These are phyloP conservation scores for Pichia kudriavzevii DNA, from an alignment of 1,139 yeast species.

Conservation along the genomic window DNA sequence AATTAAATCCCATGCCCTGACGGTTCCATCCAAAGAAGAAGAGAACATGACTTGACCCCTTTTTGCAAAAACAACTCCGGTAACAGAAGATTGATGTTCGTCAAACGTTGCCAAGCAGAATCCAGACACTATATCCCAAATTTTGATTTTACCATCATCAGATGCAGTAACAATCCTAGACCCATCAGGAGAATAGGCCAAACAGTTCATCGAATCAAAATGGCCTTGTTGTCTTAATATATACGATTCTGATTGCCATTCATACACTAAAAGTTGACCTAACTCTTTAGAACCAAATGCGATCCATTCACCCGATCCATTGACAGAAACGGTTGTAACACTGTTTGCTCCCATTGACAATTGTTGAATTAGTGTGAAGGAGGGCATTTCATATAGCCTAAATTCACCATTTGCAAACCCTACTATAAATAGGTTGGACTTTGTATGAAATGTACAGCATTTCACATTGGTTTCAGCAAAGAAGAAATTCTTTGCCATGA, in stretches of 20 bases:
- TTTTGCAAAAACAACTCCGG: constrained; percentile 79
- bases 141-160: constrained; percentile 93
- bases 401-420: constrained; percentile 91
- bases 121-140: constrained; percentile 93
- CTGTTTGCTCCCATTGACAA: constrained; percentile 89
- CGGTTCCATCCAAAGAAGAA: constrained; percentile 91
- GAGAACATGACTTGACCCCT: constrained; percentile 87
- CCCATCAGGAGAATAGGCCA: constrained; percentile 93
- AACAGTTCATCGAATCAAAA: constrained; percentile 78
- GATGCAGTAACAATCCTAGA: constrained; percentile 87
- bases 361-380: constrained; percentile 72
- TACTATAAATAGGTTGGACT: constrained; percentile 66
- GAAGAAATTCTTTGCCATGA: constrained; percentile 64
- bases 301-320: constrained; percentile 90
- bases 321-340: constrained; percentile 73
- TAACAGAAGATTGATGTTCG: constrained; percentile 85
- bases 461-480: constrained; percentile 69
- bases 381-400: constrained; percentile 81
- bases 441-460: constrained; percentile 78
- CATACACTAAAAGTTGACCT: constrained; percentile 94
- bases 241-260: constrained; percentile 98
- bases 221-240: constrained; percentile 95
- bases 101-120: constrained; percentile 87
- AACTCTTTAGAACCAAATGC: constrained; percentile 87
- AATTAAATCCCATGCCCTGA: constrained; percentile 92